Conservation (phyloP, 164 flowering plant species). For the Vitis cinerea region DNA sequence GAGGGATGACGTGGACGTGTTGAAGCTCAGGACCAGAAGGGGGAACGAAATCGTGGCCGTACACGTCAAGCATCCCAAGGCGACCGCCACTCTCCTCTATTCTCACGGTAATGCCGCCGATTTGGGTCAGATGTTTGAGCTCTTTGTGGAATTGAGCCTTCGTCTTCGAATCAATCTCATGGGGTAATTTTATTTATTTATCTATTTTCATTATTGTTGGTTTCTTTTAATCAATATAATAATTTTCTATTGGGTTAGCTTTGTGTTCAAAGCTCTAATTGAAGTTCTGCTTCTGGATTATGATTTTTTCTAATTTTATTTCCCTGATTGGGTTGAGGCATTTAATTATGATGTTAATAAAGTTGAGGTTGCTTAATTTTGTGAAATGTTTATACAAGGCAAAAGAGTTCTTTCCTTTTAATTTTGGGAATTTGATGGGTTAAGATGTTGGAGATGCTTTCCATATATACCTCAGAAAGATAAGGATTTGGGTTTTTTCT, state of each 20-base stretch:
- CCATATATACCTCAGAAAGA: background rate
- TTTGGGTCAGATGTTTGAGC: conserved; percentile 86
- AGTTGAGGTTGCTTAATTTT: background rate
- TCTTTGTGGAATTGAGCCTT: conserved; percentile 60
- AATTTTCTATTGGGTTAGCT: background rate
- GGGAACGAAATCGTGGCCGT: conserved; percentile 77
- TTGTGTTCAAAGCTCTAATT: background rate
- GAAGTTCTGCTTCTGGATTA: too few relatives aligned
- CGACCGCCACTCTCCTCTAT: conserved; percentile 64
- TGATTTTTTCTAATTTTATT: background rate
- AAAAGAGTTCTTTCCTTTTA: background rate
- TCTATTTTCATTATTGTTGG: background rate
- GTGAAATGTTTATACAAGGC: background rate
- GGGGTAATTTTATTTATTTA: conserved; percentile 45
- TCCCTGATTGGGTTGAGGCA: background rate
- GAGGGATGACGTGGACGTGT: conserved; percentile 58
- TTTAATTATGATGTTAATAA: background rate
- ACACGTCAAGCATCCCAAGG: conserved; percentile 57
- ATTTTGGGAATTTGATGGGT: background rate
- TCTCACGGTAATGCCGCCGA: conserved; percentile 97
- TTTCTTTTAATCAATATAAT: background rate
- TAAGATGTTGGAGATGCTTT: background rate
- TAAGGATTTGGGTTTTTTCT: background rate
- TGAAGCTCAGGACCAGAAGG: conserved; percentile 61
- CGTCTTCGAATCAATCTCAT: conserved; percentile 75